Percentiles rank a stretch among this genome's conserved stretches.
These are phyloP conservation scores for Selaginella tamariscina DNA, from an alignment of 75 land plant genomes.

Conservation along the genomic window DNA sequence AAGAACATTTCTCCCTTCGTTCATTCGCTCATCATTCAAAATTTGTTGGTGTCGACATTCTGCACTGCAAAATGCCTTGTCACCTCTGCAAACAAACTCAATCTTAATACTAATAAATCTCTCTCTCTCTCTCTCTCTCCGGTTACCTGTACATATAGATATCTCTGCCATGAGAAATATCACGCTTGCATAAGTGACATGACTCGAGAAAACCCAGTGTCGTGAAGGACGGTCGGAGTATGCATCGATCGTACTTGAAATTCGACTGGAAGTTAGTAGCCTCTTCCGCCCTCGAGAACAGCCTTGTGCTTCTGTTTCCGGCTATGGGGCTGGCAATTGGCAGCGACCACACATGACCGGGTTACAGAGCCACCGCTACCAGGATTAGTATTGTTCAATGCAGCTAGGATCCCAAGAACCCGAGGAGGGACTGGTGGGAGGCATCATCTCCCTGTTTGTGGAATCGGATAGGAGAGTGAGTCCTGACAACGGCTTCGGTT, in stretches of 20 bases:
- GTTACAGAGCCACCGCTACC: not conserved
- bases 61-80: constrained; percentile 55
- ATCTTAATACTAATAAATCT: not conserved
- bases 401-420: not conserved
- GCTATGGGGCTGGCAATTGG: not conserved
- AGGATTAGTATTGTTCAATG: not conserved
- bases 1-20: constrained; percentile 23
- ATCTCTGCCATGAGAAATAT: constrained; percentile 45
- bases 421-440: not conserved
- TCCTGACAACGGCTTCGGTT: not conserved
- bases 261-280: not conserved
- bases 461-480: constrained; percentile 5
- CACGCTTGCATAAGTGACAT: constrained; percentile 46
- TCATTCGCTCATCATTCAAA: constrained; percentile 35
- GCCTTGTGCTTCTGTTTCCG: not conserved
- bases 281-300: not conserved
- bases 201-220: constrained; percentile 37
- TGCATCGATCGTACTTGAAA: too few relatives aligned
- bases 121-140: too few relatives aligned
- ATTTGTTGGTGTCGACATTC: constrained; percentile 56
- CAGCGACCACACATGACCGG: constrained; percentile 8
- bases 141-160: constrained; percentile 68
- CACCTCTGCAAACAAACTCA: constrained; percentile 40
- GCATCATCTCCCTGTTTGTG: not conserved
- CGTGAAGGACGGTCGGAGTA: not conserved